Evolutionary conservation across 441 rosid genomes (phyloP), one percentile per base, ranked within the genome.

Genomic region (Populus hybrid): DNA sequence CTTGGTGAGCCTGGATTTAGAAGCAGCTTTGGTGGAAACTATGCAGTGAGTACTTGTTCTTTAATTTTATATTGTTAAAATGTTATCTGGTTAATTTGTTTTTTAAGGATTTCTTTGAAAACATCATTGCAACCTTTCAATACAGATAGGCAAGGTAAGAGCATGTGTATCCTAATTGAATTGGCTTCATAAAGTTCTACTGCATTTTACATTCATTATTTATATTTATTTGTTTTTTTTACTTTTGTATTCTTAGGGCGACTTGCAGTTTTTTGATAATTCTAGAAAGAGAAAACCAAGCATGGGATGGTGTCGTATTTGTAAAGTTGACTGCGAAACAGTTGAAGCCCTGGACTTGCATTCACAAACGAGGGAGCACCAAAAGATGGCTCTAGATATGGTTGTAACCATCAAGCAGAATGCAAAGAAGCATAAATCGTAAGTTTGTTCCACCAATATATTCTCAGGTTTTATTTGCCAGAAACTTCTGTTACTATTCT

Each of bases 241-340:
- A 74, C 77, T 21, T 76, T 34, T 24, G 30, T 78, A 69, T 72
- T 68, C 77, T 72, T 84, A 91, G 94, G 89, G 87, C 70, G 90
- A 83, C 16, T 46, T 81, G 80, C 92, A 87, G 67, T 73, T 87
- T 75, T 85, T 84, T 75, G 94, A 88, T 71, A 82, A 79, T 83
- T 78, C 84, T 46, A 89, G 91, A 79, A 90, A 85, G 85, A 88
- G 93, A 83, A 89, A 80, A 35, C 38, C 82, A 74, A 84, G 84
- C 89, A 85, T 83, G 89, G 97, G 94, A 42, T 93, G 97, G 97
- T 93, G 97, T 76, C 93, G 94, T 30, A 88, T 93, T 64, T 93
- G 97, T 85, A 91, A 89, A 78, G 85, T 93, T 69, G 95, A 93
- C 69, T 91, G 97, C 79, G 91, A 91, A 81, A 86, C 92, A 35